Percentiles rank a stretch among this genome's conserved stretches.
Conservation (phyloP, 495 filamentous ascomycete species). For the Pseudotulostoma volvatum region DNA sequence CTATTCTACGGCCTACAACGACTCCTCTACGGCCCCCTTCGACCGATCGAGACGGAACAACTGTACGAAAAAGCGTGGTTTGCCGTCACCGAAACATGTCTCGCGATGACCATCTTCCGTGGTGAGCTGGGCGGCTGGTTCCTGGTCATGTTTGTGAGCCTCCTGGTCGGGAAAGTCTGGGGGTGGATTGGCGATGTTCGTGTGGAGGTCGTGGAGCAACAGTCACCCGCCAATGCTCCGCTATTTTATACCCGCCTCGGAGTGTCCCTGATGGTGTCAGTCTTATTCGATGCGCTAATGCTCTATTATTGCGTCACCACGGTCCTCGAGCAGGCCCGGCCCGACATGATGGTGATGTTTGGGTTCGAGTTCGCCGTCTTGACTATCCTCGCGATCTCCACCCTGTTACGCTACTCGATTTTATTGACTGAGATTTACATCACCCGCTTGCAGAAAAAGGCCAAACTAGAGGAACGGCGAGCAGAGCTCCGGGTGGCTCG, state of each 20-base stretch:
- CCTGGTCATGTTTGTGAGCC: conserved; percentile 80
- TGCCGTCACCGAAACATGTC: conserved; percentile 85
- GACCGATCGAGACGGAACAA: conserved; percentile 88
- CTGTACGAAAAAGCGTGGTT: conserved; percentile 97
- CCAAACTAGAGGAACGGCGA: conserved; percentile 46
- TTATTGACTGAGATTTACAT: conserved; percentile 66
- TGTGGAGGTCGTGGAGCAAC: conserved; percentile 87
- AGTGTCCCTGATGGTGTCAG: conserved; percentile 58
- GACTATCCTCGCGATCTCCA: conserved; percentile 62
- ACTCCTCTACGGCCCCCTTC: conserved; percentile 78
- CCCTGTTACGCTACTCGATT: conserved; percentile 57
- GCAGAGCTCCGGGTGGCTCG: conserved; percentile 48
- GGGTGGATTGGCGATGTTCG: conserved; percentile 93
- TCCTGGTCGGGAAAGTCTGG: conserved; percentile 93
- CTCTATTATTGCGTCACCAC: conserved; percentile 64
- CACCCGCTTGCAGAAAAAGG: conserved; percentile 49
- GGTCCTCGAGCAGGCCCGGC: conserved; percentile 69
- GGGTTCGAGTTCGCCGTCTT: conserved; percentile 91
- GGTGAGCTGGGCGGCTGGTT: conserved; percentile 91
- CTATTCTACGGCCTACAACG: conserved; percentile 77
- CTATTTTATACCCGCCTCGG: conserved; percentile 78
- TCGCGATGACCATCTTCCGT: conserved; percentile 98
- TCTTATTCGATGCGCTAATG: conserved; percentile 60
- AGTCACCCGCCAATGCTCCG: conserved; percentile 76
- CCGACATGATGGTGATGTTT: conserved; percentile 99